phyloP scores from a whole-genome alignment of 2,329 filamentous ascomycete species.

The Parascedosporium putredinis region DNA sequence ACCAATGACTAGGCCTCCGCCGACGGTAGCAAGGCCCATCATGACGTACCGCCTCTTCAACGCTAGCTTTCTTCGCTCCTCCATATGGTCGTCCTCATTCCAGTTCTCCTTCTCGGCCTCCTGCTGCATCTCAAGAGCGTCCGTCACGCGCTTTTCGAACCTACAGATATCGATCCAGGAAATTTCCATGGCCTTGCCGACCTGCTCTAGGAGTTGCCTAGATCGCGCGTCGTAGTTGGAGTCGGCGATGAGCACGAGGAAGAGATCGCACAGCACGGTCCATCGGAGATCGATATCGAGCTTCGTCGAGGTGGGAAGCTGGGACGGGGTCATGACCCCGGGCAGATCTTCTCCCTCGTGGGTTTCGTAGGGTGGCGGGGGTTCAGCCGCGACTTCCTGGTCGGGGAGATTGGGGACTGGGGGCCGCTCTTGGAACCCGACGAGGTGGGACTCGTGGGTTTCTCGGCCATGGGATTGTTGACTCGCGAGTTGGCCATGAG shows the following conservation, averaged over 20 bases:
- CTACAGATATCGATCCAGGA: slow-evolving; percentile 88
- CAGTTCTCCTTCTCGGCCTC: slow-evolving; percentile 89
- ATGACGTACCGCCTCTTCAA: slow-evolving; percentile 79
- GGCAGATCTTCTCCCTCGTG: slow-evolving; percentile 62
- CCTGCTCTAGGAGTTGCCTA: slow-evolving; percentile 69
- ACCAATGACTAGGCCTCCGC: slow-evolving; percentile 88
- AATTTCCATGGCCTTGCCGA: slow-evolving; percentile 71
- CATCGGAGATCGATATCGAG: slow-evolving; percentile 94
- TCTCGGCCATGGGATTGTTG: slow-evolving; percentile 74
- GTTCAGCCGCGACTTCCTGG: slow-evolving; percentile 37
- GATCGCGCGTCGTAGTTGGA: slow-evolving; percentile 87
- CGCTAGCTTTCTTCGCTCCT: slow-evolving; percentile 68
- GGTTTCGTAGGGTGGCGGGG: slow-evolving; percentile 50
- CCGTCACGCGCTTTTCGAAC: slow-evolving; percentile 94
- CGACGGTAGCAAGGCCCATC: slow-evolving; percentile 95
- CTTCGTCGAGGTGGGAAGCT: slow-evolving; percentile 69
- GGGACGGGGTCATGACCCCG: slow-evolving; percentile 70
- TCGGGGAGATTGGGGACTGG: slow-evolving; percentile 16
- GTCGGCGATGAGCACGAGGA: slow-evolving; percentile 92
- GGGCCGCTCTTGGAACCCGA: slow-evolving; percentile 12
- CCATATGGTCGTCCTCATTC: slow-evolving; percentile 94
- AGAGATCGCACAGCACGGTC: slow-evolving; percentile 94
- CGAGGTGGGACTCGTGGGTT: slow-evolving; percentile 5
- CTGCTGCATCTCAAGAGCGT: slow-evolving; percentile 96
- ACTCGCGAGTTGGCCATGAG: slow-evolving; percentile 89